A percentile compares a stretch with the other conserved stretches of the same genome.
Evolutionary conservation across 208 protist species (phyloP).

Genomic region (Spongospora subterranea): DNA sequence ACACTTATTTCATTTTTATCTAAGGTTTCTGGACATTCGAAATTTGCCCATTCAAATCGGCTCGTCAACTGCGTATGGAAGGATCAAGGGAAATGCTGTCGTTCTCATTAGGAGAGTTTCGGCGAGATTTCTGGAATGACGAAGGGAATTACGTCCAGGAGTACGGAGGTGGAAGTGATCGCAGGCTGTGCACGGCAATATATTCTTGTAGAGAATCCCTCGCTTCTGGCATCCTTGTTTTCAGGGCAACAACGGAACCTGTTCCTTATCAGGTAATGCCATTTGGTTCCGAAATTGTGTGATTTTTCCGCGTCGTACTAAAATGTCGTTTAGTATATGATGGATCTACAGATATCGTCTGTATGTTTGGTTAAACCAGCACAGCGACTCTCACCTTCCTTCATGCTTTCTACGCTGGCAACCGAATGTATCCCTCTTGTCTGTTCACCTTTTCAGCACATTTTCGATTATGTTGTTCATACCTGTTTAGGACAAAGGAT

Average conservation of each 20-base stretch:
- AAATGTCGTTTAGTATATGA: conserved; percentile 5
- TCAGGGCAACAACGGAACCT: not conserved
- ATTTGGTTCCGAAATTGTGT: not conserved
- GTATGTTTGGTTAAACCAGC: not conserved
- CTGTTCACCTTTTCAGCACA: not conserved
- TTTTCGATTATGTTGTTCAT: not conserved
- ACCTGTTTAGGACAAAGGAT: not conserved
- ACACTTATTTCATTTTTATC: not conserved
- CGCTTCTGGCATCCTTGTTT: not conserved
- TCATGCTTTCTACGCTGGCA: not conserved
- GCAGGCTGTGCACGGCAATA: not conserved
- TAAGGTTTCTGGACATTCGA: conserved; percentile 46
- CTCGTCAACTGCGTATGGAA: not conserved
- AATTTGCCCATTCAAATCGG: not conserved
- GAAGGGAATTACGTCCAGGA: conserved; percentile 2
- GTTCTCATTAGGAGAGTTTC: conserved; percentile 31
- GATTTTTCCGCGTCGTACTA: not conserved
- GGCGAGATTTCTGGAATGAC: not conserved
- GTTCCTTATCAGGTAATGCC: not conserved
- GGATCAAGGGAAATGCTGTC: not conserved
- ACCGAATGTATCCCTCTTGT: conserved; percentile 15
- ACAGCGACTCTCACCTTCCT: not conserved
- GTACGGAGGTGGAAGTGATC: not conserved
- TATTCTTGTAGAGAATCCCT: not conserved
- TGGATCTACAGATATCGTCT: not conserved